Conservation (phyloP, 345 rosid species). For the Balakata baccata region DNA sequence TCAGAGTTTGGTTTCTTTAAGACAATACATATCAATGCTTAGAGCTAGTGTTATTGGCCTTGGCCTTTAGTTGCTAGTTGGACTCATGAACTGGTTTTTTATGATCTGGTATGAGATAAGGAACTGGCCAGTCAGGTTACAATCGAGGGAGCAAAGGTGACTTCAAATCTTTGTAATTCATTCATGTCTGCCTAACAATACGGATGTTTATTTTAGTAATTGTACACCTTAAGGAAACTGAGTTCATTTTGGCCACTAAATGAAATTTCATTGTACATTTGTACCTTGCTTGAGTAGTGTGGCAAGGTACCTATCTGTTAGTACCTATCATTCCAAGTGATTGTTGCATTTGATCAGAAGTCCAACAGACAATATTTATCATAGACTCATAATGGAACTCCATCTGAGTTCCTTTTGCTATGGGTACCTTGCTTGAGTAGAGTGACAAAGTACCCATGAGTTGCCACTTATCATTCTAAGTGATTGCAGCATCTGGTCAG, state of each 20-base stretch:
- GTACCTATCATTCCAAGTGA: too few species aligned
- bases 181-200: not conserved
- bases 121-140: too few species aligned
- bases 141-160: too few species aligned
- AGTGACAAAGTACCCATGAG: not conserved
- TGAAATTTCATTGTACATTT: not conserved
- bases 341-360: too few species aligned
- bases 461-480: not conserved
- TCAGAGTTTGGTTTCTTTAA: not conserved
- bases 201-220: not conserved
- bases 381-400: too few species aligned
- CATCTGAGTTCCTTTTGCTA: too few species aligned
- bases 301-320: too few species aligned
- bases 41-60: not conserved
- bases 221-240: conserved; percentile 1
- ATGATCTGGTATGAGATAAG: not conserved
- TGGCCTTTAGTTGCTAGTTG: not conserved
- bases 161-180: not conserved
- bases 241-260: not conserved
- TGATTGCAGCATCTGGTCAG: not conserved
- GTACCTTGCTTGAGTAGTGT: too few species aligned
- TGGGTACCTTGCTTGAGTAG: not conserved
- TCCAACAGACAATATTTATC: too few species aligned
- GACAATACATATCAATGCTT: not conserved
- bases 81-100: not conserved